phyloP scores from a whole-genome alignment of 768 basidiomycete genomes.

The Boletus reticulatus region DNA sequence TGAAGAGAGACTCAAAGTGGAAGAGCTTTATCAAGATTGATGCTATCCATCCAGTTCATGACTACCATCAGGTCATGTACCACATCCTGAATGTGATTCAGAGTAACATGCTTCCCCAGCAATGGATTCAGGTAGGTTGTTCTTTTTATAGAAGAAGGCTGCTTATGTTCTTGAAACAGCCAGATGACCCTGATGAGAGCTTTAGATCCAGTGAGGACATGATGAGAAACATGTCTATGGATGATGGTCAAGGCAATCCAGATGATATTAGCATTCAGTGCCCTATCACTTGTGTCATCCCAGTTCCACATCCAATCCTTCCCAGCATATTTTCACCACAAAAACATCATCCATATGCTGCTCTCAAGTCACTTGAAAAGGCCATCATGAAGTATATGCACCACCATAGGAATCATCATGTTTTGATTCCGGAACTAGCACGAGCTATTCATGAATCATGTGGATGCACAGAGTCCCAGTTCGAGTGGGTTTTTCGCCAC shows the following conservation, averaged over 20 bases:
- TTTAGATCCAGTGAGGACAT: background rate
- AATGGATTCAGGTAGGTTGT: conserved; percentile 7
- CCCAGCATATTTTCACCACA: conserved; percentile 22
- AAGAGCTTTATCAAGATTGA: conserved; percentile 9
- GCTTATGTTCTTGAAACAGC: conserved; percentile 3
- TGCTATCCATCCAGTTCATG: conserved; percentile 10
- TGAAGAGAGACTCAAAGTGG: background rate
- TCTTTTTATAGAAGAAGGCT: background rate
- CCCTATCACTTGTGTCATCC: background rate
- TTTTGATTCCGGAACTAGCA: conserved; percentile 16
- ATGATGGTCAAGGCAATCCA: background rate
- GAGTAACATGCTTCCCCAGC: conserved; percentile 5
- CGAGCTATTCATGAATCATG: conserved; percentile 4
- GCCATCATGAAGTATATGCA: conserved; percentile 18
- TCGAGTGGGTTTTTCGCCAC: conserved; percentile 16
- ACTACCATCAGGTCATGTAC: conserved; percentile 27
- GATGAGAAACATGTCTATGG: background rate
- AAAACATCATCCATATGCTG: conserved; percentile 15
- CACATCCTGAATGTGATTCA: conserved; percentile 26
- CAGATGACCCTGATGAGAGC: background rate
- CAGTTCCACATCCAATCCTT: conserved; percentile 1
- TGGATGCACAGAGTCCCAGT: conserved; percentile 18
- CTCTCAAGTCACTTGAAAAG: conserved; percentile 17
- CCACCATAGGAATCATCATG: background rate
- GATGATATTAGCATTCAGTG: background rate